phyloP scores from a whole-genome alignment of 176 grass and related monocot genomes.

The Musa itinerans region DNA sequence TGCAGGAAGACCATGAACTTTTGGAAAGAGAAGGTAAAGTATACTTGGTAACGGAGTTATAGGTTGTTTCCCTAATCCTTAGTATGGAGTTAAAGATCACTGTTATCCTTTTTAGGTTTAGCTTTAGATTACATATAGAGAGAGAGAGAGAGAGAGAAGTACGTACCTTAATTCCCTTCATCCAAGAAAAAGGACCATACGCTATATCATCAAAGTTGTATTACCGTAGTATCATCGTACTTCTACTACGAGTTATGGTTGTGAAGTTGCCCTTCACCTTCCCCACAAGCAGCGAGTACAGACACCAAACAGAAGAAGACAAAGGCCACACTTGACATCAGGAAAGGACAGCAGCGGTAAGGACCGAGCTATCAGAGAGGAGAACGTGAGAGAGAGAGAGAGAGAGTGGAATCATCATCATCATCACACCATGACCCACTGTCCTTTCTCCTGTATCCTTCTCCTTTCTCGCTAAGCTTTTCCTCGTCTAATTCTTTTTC shows the following conservation, averaged over 20 bases:
- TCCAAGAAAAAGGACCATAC: background rate
- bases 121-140: background rate
- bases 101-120: conserved; percentile 1
- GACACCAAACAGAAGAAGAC: conserved; percentile 37
- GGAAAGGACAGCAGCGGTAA: conserved; percentile 9
- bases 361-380: background rate
- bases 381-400: conserved; percentile 22
- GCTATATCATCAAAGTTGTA: background rate
- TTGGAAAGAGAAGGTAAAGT: conserved; percentile 14
- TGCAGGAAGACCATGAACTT: conserved; percentile 6
- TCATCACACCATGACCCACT: conserved; percentile 12
- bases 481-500: conserved; percentile 4
- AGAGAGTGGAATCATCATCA: conserved; percentile 33
- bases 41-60: background rate
- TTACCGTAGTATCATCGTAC: background rate
- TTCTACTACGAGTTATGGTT: conserved; percentile 9
- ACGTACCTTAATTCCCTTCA: background rate
- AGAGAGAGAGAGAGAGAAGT: background rate
- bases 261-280: conserved; percentile 8
- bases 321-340: conserved; percentile 24
- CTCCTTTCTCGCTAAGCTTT: conserved; percentile 18
- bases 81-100: background rate
- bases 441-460: conserved; percentile 22
- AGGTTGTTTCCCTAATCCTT: background rate
- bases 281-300: conserved; percentile 27